Evolutionary conservation across 108 stramenopile genomes (phyloP), one percentile per base, ranked within the genome.

Genomic region (Schizochytrium sp.): DNA sequence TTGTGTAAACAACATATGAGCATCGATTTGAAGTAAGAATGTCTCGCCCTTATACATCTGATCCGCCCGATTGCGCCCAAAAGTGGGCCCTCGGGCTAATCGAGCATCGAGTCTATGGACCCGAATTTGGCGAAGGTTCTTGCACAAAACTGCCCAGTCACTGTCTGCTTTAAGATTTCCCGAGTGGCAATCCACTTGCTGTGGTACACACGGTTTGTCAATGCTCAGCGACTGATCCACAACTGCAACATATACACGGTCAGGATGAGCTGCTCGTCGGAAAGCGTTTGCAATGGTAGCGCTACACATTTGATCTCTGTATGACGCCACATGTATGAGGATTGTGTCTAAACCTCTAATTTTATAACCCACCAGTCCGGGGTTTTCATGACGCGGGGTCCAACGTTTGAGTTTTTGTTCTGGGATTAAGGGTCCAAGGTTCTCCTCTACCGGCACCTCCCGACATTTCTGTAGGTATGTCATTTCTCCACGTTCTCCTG

Each of bases 11-110:
- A 93, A 95, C 94, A 96, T 97, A 92, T 98, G 97, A 46, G 96
- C 96, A 91, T 98, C 97, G 87, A 97, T 96, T 92, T 97, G 97
- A 46, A 98, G 89, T 41, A 95, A 72, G 91, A 95, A 98, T 50
- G 95, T 92, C 92, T 98, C 97, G 3, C 94, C 97, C 41, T 94
- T 92, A 88, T 94, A 95, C 40, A 97, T 89, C 56, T 91, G 89
- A 92, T 96, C 95, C 28, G 94, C 95, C 38, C 95, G 89, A 42
- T 89, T 88, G 12, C 97, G 92, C 64, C 96, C 97, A 88, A 93
- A 95, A 91, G 95, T 95, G n/a, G 97, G 97, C n/a, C 96, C 97
- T 83, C 91, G 59, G 12, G 93, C 92, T 56, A 89, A 58, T 46
- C 19, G 60, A 17, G 89, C 87, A 42, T 87, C 87, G 57, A 90